phyloP scores from a whole-genome alignment of 73 alveolate genomes.

The Stentor roeselii region DNA sequence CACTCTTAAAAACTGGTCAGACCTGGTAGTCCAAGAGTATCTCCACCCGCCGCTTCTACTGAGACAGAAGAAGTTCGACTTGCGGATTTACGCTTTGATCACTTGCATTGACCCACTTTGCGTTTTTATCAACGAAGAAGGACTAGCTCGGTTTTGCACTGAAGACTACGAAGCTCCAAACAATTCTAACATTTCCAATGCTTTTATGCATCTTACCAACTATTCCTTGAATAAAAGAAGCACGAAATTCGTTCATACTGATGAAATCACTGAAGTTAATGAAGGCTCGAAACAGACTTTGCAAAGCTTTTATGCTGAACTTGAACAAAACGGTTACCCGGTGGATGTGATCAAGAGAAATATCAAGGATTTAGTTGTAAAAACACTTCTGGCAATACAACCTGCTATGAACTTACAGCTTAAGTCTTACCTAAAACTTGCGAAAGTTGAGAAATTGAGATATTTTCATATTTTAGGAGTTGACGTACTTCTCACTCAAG shows the following conservation, averaged over 20 bases:
- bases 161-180: constrained; percentile 71
- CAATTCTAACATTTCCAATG: constrained; percentile 46
- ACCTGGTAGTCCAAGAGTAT: constrained; percentile 67
- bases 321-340: constrained; percentile 46
- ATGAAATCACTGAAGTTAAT: constrained; percentile 44
- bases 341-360: constrained; percentile 40
- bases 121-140: constrained; percentile 85
- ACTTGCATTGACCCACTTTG: constrained; percentile 69
- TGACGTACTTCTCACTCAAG: constrained; percentile 76
- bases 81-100: constrained; percentile 79
- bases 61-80: constrained; percentile 81
- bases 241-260: constrained; percentile 47
- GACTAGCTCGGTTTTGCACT: constrained; percentile 85
- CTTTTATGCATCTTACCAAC: constrained; percentile 71
- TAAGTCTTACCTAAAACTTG: constrained; percentile 29
- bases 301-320: constrained; percentile 38
- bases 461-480: constrained; percentile 77
- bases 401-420: constrained; percentile 30
- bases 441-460: constrained; percentile 33
- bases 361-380: constrained; percentile 40
- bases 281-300: constrained; percentile 78
- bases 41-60: constrained; percentile 77
- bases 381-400: constrained; percentile 32
- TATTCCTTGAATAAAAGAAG: constrained; percentile 65
- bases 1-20: constrained; percentile 31